A percentile compares a stretch with the other conserved stretches of the same genome.
Conservation (phyloP, 345 rosid genomes). For the Melaleuca alternifolia region DNA sequence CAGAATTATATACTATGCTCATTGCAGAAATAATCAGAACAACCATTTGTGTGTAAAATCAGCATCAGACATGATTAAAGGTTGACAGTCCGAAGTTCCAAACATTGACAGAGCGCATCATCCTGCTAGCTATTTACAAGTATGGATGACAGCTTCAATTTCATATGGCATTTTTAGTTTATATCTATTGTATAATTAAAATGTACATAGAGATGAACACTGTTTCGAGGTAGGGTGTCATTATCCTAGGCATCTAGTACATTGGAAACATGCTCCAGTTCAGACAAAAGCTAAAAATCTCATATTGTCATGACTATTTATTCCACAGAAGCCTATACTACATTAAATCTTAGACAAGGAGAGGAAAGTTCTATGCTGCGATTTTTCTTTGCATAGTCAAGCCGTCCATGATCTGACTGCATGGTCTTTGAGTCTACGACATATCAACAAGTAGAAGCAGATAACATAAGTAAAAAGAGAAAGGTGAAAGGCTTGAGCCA, state of each 20-base stretch:
- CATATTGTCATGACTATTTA: not conserved
- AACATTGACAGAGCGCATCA: not conserved
- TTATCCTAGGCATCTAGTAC: not conserved
- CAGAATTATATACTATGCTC: not conserved
- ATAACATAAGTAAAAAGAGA: not conserved
- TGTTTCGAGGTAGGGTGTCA: not conserved
- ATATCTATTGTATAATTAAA: not conserved
- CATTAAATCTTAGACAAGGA: not conserved
- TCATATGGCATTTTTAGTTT: not conserved
- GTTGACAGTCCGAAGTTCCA: not conserved
- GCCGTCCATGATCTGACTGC: not conserved
- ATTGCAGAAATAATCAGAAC: not conserved
- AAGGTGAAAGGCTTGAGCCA: not conserved
- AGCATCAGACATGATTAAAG: not conserved
- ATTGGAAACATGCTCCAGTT: not conserved
- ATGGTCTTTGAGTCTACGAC: not conserved
- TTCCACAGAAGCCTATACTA: not conserved
- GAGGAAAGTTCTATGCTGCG: not conserved
- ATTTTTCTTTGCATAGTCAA: not conserved
- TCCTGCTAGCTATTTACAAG: not conserved
- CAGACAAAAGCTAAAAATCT: not conserved
- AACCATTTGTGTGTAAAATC: not conserved
- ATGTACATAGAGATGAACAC: not conserved
- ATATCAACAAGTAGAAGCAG: not conserved
- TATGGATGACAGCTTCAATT: not conserved